Evolutionary conservation across 345 rosid genomes (phyloP), one percentile per base, ranked within the genome.

Genomic region (Garcia nutans): DNA sequence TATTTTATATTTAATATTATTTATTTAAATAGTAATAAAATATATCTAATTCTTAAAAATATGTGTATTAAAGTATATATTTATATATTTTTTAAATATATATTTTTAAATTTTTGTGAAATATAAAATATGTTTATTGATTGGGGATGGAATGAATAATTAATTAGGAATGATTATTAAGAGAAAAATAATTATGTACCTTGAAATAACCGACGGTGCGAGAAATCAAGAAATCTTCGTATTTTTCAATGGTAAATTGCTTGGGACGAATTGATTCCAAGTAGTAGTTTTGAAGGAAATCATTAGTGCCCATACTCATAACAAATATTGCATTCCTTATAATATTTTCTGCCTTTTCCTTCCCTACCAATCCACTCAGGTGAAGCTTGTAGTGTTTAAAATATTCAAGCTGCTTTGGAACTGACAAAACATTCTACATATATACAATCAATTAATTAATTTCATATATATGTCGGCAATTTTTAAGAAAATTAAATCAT

Each of bases 261-360:
- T 74, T 76, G 68, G 90, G 71, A 45, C 97, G 94, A 77, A 77
- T 78, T 24, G 90, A 87, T 62, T 94, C 98, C 79, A 92, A 41
- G 76, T 75, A 89, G 81, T 83, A 94, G 64, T 94, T 87, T 78
- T 92, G 97, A 74, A 94, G 87, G 65, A 94, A 92, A 64, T 94
- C 98, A 75, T 92, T 94, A 3, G 97, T 81, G 68, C 98, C 98
- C 97, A 92, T 86, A 52, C 97, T 91, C 66, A 89, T 9, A 20
- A 92, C 33, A 65, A 88, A 80, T 16, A 89, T 37, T 0, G 88
- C 90, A 68, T 88, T 89, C 10, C 66, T 82, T 4, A 91, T 74
- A 60, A 86, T 82, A n/a, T 81, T 61, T 8, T 91, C 75, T 60
- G 94, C 89, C 77, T 80, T 83, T 71, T 76, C 28, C 71, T 49